Evolutionary conservation across 805 yeast genomes (phyloP).

Genomic region (Hanseniaspora vineae): DNA sequence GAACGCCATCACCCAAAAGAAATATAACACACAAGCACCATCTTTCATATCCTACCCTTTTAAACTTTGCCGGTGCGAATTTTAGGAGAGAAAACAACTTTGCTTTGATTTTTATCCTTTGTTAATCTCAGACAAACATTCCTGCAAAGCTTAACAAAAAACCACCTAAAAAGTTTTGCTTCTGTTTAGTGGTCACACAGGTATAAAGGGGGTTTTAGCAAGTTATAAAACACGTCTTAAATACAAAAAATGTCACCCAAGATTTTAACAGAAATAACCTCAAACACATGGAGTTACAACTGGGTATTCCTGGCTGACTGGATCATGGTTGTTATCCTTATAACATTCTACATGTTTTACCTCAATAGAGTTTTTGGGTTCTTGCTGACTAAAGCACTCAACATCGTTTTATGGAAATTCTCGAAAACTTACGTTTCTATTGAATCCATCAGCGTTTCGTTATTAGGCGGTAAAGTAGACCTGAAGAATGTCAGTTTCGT

Average conservation of each 20-base stretch:
- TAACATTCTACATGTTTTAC: constrained; percentile 58
- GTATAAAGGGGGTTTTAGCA: no score
- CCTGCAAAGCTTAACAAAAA: no score
- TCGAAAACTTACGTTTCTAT: constrained; percentile 45
- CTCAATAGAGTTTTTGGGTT: constrained; percentile 62
- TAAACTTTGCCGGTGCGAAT: no score
- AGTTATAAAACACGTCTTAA: no score
- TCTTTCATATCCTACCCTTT: no score
- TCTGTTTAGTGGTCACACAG: no score
- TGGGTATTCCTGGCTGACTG: constrained; percentile 83
- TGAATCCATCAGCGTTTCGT: constrained; percentile 64
- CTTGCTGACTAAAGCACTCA: constrained; percentile 36
- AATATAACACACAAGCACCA: no score
- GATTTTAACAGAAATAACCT: neutral
- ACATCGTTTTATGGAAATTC: constrained; percentile 52
- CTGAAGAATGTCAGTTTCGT: constrained; percentile 64
- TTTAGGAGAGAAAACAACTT: no score
- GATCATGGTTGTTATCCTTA: constrained; percentile 52
- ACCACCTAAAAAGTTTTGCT: no score
- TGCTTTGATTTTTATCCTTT: no score
- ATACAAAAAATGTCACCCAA: neutral
- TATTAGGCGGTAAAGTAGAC: constrained; percentile 71
- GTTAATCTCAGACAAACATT: no score
- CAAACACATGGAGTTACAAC: constrained; percentile 23
- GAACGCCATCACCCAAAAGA: no score